Conservation (phyloP, 148 eudicot species). For the Chenopodium suecicum region DNA sequence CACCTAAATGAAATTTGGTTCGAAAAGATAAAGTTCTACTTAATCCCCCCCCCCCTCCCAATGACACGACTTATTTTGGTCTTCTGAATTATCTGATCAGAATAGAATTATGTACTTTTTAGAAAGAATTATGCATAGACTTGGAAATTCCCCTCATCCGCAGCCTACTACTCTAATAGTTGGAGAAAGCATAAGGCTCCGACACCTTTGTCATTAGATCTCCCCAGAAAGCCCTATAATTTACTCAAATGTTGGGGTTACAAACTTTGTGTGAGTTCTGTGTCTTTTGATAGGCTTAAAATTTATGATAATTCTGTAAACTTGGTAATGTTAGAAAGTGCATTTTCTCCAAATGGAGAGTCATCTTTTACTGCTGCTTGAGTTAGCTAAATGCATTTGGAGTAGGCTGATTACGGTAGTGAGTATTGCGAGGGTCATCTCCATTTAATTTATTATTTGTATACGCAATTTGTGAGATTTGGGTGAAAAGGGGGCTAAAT, state of each 20-base stretch:
- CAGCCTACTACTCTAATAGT: background rate
- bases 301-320: background rate
- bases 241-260: background rate
- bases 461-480: background rate
- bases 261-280: background rate
- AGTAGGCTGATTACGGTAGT: background rate
- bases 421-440: background rate
- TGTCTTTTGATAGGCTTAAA: background rate
- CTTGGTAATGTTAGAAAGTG: background rate
- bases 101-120: background rate
- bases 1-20: background rate
- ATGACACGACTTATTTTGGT: background rate
- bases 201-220: background rate
- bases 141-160: background rate
- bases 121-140: background rate
- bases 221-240: background rate
- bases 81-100: background rate
- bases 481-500: background rate
- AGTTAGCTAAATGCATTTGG: background rate
- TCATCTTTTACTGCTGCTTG: background rate
- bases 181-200: background rate
- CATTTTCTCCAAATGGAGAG: background rate
- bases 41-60: too few species aligned
- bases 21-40: background rate
- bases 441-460: background rate